These are phyloP conservation scores for Pelargonium myrrhifolium DNA, from an alignment of 441 rosid genomes.

Conservation along the genomic window DNA sequence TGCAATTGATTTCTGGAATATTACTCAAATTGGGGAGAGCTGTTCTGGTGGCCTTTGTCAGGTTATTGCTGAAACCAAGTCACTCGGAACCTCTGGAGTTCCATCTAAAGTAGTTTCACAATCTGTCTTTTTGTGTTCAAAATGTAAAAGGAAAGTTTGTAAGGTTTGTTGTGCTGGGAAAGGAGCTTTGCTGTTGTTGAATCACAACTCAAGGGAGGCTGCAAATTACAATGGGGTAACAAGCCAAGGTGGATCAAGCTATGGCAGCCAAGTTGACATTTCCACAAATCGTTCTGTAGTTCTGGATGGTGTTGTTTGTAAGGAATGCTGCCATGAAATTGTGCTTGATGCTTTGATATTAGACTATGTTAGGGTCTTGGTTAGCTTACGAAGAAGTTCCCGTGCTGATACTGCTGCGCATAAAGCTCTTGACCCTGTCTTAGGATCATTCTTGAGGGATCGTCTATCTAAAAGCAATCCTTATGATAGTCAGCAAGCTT, in stretches of 20 bases:
- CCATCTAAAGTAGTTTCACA: constrained; percentile 37
- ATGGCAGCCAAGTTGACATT: constrained; percentile 47
- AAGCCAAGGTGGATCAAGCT: constrained; percentile 52
- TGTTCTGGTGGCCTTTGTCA: constrained; percentile 67
- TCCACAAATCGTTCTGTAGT: constrained; percentile 43
- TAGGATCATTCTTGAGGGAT: constrained; percentile 41
- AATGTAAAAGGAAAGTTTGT: constrained; percentile 72
- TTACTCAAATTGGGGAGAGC: constrained; percentile 46
- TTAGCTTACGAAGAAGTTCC: constrained; percentile 66
- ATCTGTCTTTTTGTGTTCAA: constrained; percentile 49
- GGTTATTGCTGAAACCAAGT: constrained; percentile 50
- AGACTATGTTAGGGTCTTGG: constrained; percentile 80
- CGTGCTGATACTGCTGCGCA: constrained; percentile 61
- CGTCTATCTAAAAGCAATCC: constrained; percentile 35
- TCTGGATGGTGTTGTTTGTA: constrained; percentile 59
- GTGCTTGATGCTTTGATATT: constrained; percentile 74
- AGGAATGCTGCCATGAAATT: constrained; percentile 58
- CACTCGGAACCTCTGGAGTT: constrained; percentile 30
- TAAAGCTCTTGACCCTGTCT: constrained; percentile 56
- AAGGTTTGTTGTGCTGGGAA: constrained; percentile 82
- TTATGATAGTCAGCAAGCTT: constrained; percentile 30
- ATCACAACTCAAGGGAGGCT: constrained; percentile 39
- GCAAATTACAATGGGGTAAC: constrained; percentile 30
- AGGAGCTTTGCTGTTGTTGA: constrained; percentile 73
- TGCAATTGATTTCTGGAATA: constrained; percentile 75